Base-by-base conservation (phyloP, 177 flowering plant species). In the Vitis hybrid region DNA sequence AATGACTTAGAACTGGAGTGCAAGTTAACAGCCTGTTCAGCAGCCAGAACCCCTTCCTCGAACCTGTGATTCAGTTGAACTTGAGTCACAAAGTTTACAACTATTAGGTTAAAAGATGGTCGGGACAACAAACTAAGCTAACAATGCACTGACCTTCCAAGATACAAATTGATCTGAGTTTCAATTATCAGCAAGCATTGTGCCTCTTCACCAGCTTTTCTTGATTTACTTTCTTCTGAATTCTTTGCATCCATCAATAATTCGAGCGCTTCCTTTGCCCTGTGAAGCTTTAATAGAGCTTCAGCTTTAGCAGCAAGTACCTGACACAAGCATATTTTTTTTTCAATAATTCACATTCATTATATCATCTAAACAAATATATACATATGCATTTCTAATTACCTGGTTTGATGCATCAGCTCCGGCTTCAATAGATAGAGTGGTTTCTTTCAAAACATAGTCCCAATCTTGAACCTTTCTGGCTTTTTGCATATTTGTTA, bases 391-490 rank as follows among this genome's bases (percentile, higher is more conserved):
- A 59, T 65, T 59, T 23, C 10, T 7, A 52, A 15, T 50, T 72
- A 72, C 70, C 67, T 72, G 59, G 21, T 66, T 21, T 52, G 71
- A 72, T 66, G 75, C 65, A 72, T 72, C 60, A 50, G 71, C 71
- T 45, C 75, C 75, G 4, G 71, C 75, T 59, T 72, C 71, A 34
- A 72, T 61, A 18, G 62, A 65, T 34, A 60, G 54, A 54, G 54
- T 67, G 62, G 62, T 60, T 66, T 72, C 70, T 30, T 18, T 54
- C 61, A 72, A 60, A 52, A 72, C 70, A 19, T 52, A 3, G 21
- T 67, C 62, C 75, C 75, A 72, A 19, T 72, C 60, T 72, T 67
- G 62, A 60, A 60, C 15, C 15, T 67, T 62, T 60, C n/a, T 61
- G 14, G 67, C 71, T 18, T 51, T 72, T 61, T 19, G 60, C 65